These are phyloP conservation scores for Vitis hybrid DNA, from an alignment of 177 flowering plant species.

Conservation along the genomic window DNA sequence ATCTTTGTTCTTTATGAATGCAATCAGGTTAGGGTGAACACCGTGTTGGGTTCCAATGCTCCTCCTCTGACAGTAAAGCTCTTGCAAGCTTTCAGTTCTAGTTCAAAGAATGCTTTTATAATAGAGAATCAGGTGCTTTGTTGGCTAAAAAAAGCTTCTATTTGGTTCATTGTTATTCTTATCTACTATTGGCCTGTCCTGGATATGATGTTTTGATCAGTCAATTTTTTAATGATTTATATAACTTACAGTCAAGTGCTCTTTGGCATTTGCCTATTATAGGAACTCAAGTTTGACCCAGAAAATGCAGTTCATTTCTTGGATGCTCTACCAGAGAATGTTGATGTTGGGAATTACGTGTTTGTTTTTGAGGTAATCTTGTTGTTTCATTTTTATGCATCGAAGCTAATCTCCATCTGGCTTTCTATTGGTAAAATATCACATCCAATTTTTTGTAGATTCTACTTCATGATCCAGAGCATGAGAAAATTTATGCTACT, in stretches of 20 bases:
- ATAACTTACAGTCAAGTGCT: too few species aligned
- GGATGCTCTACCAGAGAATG: constrained; percentile 51
- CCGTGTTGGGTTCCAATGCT: constrained; percentile 77
- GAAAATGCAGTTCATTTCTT: constrained; percentile 47
- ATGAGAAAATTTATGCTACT: constrained; percentile 60
- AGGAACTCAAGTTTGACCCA: constrained; percentile 79
- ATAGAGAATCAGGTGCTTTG: constrained; percentile 53
- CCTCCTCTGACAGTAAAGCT: constrained; percentile 79
- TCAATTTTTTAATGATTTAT: too few species aligned
- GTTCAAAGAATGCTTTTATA: constrained; percentile 51
- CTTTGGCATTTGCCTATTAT: constrained; percentile 9
- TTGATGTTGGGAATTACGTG: constrained; percentile 79
- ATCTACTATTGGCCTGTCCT: too few species aligned
- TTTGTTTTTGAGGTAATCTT: constrained; percentile 76
- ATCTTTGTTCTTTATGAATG: background rate
- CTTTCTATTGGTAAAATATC: constrained; percentile 1
- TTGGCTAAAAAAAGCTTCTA: too few species aligned
- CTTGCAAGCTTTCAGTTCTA: constrained; percentile 50
- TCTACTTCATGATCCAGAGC: constrained; percentile 63
- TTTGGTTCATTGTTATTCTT: too few species aligned
- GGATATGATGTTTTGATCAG: too few species aligned
- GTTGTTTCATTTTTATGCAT: background rate
- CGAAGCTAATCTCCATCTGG: constrained; percentile 5
- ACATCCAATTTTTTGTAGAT: constrained; percentile 37
- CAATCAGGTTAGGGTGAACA: constrained; percentile 71